Conservation (phyloP, 345 rosid genomes). For the Viola odorata region DNA sequence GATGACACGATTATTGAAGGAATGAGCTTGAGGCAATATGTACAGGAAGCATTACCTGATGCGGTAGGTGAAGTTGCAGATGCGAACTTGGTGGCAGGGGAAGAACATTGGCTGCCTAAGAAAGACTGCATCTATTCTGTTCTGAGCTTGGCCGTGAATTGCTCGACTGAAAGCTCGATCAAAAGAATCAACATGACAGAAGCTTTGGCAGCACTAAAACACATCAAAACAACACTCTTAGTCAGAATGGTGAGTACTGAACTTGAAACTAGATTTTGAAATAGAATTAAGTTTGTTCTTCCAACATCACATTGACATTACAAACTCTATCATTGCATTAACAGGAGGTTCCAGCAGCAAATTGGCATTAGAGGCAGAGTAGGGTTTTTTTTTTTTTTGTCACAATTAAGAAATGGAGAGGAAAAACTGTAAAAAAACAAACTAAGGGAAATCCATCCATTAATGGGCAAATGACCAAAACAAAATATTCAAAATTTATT, state of each 20-base stretch:
- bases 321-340: no score
- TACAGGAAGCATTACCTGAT: conserved; percentile 1
- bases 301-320: no score
- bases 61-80: conserved; percentile 1
- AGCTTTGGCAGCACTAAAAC: background rate
- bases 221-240: background rate
- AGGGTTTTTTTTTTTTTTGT: no score
- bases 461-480: no score
- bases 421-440: no score
- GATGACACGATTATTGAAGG: conserved; percentile 7
- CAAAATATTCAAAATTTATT: no score
- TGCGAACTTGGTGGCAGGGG: conserved; percentile 3
- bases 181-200: background rate
- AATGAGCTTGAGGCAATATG: conserved; percentile 17
- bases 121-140: background rate
- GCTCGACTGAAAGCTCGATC: background rate
- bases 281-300: no score
- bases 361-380: no score
- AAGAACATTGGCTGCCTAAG: conserved; percentile 4
- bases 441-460: no score
- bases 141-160: conserved; percentile 7
- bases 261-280: no score
- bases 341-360: no score
- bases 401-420: no score
- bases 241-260: background rate